Conservation (phyloP, 495 filamentous ascomycete species). For the Aspergillus avenaceus region DNA sequence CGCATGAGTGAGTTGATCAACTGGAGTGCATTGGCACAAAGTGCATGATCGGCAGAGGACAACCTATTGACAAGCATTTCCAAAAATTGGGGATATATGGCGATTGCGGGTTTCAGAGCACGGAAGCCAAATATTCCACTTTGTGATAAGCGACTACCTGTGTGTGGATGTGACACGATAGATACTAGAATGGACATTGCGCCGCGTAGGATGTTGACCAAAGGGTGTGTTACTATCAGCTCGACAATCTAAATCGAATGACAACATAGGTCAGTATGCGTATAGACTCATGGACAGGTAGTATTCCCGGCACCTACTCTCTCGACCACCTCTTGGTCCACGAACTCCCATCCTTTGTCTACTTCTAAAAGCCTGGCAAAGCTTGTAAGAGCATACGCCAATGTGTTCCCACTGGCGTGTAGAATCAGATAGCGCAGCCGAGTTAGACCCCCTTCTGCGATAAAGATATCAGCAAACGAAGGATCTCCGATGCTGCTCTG, state of each 20-base stretch:
- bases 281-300: not conserved
- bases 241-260: slow-evolving; percentile 66
- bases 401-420: slow-evolving; percentile 82
- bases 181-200: slow-evolving; percentile 95
- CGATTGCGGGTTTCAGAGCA: slow-evolving; percentile 87
- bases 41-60: slow-evolving; percentile 88
- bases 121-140: slow-evolving; percentile 73
- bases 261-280: not conserved
- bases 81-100: slow-evolving; percentile 86
- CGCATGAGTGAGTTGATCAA: slow-evolving; percentile 93
- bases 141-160: slow-evolving; percentile 32
- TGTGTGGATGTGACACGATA: slow-evolving; percentile 79
- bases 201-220: slow-evolving; percentile 95
- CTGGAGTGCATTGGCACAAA: slow-evolving; percentile 93
- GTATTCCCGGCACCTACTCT: slow-evolving; percentile 44
- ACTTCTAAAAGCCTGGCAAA: slow-evolving; percentile 84
- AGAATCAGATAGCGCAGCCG: slow-evolving; percentile 79
- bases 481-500: slow-evolving; percentile 93
- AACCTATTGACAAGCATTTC: slow-evolving; percentile 88
- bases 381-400: slow-evolving; percentile 90
- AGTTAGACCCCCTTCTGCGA: slow-evolving; percentile 77
- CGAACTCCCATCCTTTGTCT: slow-evolving; percentile 92
- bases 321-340: slow-evolving; percentile 63
- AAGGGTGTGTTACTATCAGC: slow-evolving; percentile 88
- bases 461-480: slow-evolving; percentile 94